Evolutionary conservation across 805 yeast genomes (phyloP).

Genomic region (Peterozyma xylosa): DNA sequence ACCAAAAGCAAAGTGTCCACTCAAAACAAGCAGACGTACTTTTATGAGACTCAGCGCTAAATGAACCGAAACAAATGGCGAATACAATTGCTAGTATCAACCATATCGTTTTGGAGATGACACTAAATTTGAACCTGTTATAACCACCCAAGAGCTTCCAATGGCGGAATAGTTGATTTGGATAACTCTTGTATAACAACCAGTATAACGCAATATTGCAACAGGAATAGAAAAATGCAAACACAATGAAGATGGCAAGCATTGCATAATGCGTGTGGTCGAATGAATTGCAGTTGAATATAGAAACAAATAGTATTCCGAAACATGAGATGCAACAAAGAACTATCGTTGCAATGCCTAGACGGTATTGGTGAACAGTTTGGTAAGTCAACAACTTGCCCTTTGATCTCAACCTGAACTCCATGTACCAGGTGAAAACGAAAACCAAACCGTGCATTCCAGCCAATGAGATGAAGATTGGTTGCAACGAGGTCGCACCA

Average conservation of each 20-base stretch:
- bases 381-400: slow-evolving; percentile 49
- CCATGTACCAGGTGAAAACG: slow-evolving; percentile 55
- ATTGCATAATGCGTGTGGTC: slow-evolving; percentile 54
- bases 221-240: slow-evolving; percentile 46
- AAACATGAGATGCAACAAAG: slow-evolving; percentile 36
- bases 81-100: slow-evolving; percentile 53
- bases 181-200: slow-evolving; percentile 19
- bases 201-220: slow-evolving; percentile 37
- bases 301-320: slow-evolving; percentile 67
- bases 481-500: slow-evolving; percentile 83
- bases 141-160: background rate
- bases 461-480: slow-evolving; percentile 73
- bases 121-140: slow-evolving; percentile 33
- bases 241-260: slow-evolving; percentile 67
- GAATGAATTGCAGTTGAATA: slow-evolving; percentile 57
- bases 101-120: slow-evolving; percentile 57
- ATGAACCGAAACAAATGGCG: slow-evolving; percentile 60
- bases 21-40: slow-evolving; percentile 63
- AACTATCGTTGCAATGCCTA: slow-evolving; percentile 12
- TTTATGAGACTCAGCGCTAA: slow-evolving; percentile 25
- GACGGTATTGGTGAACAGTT: slow-evolving; percentile 26
- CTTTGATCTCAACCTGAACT: slow-evolving; percentile 50
- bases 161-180: slow-evolving; percentile 14
- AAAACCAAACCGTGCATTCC: slow-evolving; percentile 74
- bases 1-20: slow-evolving; percentile 85